Evolutionary conservation across 2,329 filamentous ascomycete genomes (phyloP), one percentile per base, ranked within the genome.

Genomic region (Neofusicoccum sp.): DNA sequence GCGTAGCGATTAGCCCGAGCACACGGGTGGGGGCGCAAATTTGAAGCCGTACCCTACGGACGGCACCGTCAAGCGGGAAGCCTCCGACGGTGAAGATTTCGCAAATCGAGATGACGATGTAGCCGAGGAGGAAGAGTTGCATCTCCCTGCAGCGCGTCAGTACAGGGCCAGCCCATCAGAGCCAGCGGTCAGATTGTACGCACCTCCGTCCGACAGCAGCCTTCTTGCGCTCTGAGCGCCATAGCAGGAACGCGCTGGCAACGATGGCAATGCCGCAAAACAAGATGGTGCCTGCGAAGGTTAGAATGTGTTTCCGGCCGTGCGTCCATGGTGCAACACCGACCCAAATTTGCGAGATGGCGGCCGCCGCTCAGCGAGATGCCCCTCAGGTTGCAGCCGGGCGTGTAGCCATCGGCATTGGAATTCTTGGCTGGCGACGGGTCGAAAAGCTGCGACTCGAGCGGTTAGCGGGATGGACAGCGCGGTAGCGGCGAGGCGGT

Each of bases 11-110:
- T 33, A 62, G 28, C 14, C 24, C n/a, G 31, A 49, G n/a, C 31
- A n/a, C 28, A 26, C n/a, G 36, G 7, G 4, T 4, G 14, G 62
- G 12, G n/a, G 24, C 31, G 47, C 12, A 53, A 14, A 6, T 36
- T 44, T 51, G 44, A 41, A 41, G 45, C 80, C 87, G 65, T 82
- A 89, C 91, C 69, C 90, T 83, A 73, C 92, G 86, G 62, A 90
- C 89, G 53, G 78, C 85, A 57, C 82, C 78, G 66, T 84, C 79
- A 20, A 97, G 78, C 2, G 93, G 92, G 69, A 99, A 93, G 31
- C 88, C 90, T 67, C 95, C 95, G 36, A 98, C 87, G 0, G 92
- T 93, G 78, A 99, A 97, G 70, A 99, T 96, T 75, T 98, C 95
- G 77, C 93, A 97, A 69, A 99, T 90, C 69, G 90, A 87, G 63